Base-by-base conservation (phyloP, 2,329 filamentous ascomycete genomes). In the Tolypocladium ovalisporum region DNA sequence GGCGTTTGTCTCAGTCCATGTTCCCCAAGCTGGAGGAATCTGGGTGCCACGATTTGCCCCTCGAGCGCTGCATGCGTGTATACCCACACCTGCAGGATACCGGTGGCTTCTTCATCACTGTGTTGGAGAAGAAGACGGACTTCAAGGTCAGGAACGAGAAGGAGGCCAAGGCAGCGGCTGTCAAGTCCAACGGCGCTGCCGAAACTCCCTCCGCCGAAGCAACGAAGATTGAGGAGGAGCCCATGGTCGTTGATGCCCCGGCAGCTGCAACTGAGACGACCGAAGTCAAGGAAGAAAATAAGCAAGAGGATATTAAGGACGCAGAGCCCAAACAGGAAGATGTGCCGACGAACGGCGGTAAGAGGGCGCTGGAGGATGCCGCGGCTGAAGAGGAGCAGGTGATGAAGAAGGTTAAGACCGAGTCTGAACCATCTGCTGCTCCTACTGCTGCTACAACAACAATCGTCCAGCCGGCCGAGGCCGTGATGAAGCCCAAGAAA, bases 81-180 rank as follows among this genome's bases (percentile, higher is more conserved):
- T 99, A 97, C 71, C 89, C 92, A 37, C 94, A 99, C 71, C 81
- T 91, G 68, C 94, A 99, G 73, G 91, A 99, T 66, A 99, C 94
- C 3, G 94, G 94, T 57, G 93, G 88, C 27, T 99, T 99, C 79
- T 99, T 99, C 76, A 97, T 99, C 69, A 88, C 91, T 0, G 92
- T 97, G 0, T 75, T 99, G 22, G 89, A 97, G 76, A 99, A 99
- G 80, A 86, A 87, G 70, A 82, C 84, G 32, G 94, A 97, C 63
- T 91, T 96, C 70, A 88, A 82, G 69, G 87, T 86, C 10, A 88
- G 82, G 71, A 85, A 86, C 27, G 89, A 94, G 71, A 79, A 81
- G 5, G 77, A 79, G 57, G 69, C 73, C 56, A 82, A 80, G 66
- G 55, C 52, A 15, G 58, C 54, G 29, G 24, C 54, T 4, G 44